phyloP scores from a whole-genome alignment of 169 alveolate species.

The Plasmodium ovale region DNA sequence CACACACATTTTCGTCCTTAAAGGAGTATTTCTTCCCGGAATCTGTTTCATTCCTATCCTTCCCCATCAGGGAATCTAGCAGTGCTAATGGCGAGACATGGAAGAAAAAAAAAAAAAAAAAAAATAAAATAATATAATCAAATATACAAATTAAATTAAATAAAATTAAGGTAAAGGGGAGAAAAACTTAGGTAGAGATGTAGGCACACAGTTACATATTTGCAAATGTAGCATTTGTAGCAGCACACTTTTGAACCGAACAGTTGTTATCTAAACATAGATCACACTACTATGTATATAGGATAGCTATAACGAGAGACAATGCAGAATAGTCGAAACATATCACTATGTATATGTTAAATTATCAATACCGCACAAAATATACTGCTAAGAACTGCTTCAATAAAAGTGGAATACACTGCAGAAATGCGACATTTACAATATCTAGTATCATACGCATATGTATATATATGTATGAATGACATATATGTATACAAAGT shows the following conservation, averaged over 20 bases:
- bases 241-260: not conserved
- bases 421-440: not conserved
- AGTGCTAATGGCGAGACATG: slow-evolving; percentile 56
- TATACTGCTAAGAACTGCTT: not conserved
- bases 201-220: not conserved
- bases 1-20: slow-evolving; percentile 77
- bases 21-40: slow-evolving; percentile 76
- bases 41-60: slow-evolving; percentile 81
- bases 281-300: not conserved
- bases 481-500: not conserved
- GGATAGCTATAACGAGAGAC: no score
- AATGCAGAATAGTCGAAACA: not conserved
- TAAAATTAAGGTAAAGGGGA: not conserved
- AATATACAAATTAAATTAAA: not conserved
- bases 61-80: slow-evolving; percentile 88
- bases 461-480: not conserved
- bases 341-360: not conserved
- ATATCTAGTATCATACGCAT: no score
- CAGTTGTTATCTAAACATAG: not conserved
- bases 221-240: not conserved
- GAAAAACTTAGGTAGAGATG: no score
- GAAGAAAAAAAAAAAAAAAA: not conserved
- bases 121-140: not conserved
- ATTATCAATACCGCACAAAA: not conserved
- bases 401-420: not conserved